phyloP scores from a whole-genome alignment of 345 rosid species.

The Balakata baccata region DNA sequence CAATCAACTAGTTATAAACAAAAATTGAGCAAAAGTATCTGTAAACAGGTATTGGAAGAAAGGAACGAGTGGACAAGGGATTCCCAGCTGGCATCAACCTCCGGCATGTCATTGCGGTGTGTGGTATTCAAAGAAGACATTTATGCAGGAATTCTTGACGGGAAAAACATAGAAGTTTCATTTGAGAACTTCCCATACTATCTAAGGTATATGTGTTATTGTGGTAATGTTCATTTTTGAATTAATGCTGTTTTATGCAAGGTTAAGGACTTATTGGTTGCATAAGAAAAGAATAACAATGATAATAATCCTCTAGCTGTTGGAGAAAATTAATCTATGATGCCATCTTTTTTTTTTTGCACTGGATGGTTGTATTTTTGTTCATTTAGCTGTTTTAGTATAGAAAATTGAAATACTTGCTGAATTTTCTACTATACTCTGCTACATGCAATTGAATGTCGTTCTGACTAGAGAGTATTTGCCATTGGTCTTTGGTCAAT shows the following conservation, averaged over 20 bases:
- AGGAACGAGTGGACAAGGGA: slow-evolving; percentile 61
- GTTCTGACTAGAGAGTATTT: neutral
- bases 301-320: neutral
- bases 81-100: slow-evolving; percentile 55
- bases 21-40: slow-evolving; percentile 63
- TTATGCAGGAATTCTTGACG: slow-evolving; percentile 75
- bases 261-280: too few relatives aligned
- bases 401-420: neutral
- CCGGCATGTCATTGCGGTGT: slow-evolving; percentile 50
- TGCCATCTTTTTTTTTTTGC: neutral
- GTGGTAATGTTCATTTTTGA: slow-evolving; percentile 10
- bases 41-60: slow-evolving; percentile 77
- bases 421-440: neutral
- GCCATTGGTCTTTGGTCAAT: neutral
- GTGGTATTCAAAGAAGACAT: slow-evolving; percentile 60
- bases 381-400: neutral
- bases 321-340: neutral
- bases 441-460: neutral
- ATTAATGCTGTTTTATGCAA: slow-evolving; percentile 24
- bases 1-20: slow-evolving; percentile 54
- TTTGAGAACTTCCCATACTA: slow-evolving; percentile 82
- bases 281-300: too few relatives aligned
- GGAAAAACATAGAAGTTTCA: slow-evolving; percentile 60
- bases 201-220: slow-evolving; percentile 52
- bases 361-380: neutral